Conservation (phyloP, 2,329 filamentous ascomycete genomes). For the Fusarium sublunatum region DNA sequence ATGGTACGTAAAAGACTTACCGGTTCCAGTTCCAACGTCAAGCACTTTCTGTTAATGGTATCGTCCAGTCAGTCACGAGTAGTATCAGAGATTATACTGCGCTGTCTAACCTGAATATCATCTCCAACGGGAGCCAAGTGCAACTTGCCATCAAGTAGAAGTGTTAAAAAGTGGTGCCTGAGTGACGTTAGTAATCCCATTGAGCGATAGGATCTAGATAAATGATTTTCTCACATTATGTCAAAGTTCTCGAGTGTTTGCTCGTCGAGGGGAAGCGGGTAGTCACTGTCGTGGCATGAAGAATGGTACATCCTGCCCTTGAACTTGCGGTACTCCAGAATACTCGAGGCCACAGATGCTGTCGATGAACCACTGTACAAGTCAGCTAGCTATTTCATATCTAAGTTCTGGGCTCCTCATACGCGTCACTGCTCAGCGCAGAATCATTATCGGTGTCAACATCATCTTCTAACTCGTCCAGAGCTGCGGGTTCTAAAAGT, state of each 20-base stretch:
- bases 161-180: slow-evolving; percentile 24
- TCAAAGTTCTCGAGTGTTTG: slow-evolving; percentile 18
- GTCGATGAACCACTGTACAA: not conserved
- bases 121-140: slow-evolving; percentile 19
- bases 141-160: slow-evolving; percentile 11
- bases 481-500: not conserved
- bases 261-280: slow-evolving; percentile 15
- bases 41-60: slow-evolving; percentile 11
- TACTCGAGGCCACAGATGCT: slow-evolving; percentile 12
- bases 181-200: not conserved
- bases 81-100: too few species aligned
- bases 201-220: too few species aligned
- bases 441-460: not conserved
- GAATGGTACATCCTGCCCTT: slow-evolving; percentile 19
- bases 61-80: not conserved
- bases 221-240: slow-evolving; percentile 1
- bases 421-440: not conserved
- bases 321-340: slow-evolving; percentile 24
- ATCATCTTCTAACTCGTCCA: not conserved
- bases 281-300: slow-evolving; percentile 1
- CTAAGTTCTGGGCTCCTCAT: not conserved
- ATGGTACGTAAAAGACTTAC: not conserved
- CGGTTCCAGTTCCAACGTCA: slow-evolving; percentile 14
- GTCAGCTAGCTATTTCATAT: not conserved
- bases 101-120: not conserved